Evolutionary conservation across 495 filamentous ascomycete species (phyloP), one percentile per base, ranked within the genome.

Genomic region (Alectoria sarmentosa): DNA sequence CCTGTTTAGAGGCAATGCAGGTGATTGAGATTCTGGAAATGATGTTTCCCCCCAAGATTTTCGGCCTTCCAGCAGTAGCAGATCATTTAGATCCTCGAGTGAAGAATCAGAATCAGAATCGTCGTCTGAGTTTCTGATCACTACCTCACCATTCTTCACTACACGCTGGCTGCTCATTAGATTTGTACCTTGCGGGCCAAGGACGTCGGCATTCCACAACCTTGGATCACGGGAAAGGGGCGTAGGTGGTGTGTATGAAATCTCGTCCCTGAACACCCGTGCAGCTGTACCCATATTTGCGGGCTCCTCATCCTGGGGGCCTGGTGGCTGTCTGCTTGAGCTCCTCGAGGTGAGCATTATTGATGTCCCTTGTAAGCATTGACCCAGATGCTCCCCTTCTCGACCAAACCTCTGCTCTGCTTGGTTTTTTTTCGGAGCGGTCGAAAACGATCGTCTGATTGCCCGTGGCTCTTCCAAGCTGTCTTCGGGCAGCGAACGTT

Each of bases 41-140:
- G 67, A 69, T 46, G 48, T 70, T 60, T n/a, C 54, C 71, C 32
- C 62, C 66, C 52, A 72, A 60, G 57, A 64, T 71, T 44, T 63
- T 64, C 67, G 70, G 72, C 63, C 28, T 15, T 23, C 17, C 17
- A 23, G 15, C 28, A 54, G 58, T 67, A 81, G 73, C 9, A 79
- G 69, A n/a, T 73, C 72, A 15, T 74, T 73, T 8, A 77, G 75
- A 57, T 78, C 77, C 48, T 78, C 79, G 30, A 83, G 70, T n/a
- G 76, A 79, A n/a, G 66, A 70, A 62, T 85, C 79, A 0, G 84
- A 86, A 65, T 84, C 84, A 2, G 76, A 78, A 14, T 90, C 88
- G 61, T 86, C 86, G 69, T 92, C 89, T 0, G 89, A 92, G 63
- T 77, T 81, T 49, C 78, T 81, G 60, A 91, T 86, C 37, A 88